Conservation (phyloP, 2,329 filamentous ascomycete genomes). For the Curvularia lunata region DNA sequence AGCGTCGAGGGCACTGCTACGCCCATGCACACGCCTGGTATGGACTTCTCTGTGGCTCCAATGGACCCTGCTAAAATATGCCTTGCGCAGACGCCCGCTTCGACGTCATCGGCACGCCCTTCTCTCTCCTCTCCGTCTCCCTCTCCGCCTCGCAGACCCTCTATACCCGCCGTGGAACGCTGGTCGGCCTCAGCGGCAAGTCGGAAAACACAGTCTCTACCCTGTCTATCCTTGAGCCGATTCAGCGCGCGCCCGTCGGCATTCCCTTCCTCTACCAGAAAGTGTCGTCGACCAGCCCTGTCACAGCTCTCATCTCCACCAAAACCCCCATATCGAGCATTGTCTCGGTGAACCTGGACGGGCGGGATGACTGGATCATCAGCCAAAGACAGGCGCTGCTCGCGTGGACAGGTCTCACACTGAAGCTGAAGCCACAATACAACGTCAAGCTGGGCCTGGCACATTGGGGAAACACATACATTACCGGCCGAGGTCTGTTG, state of each 20-base stretch:
- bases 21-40: conserved; percentile 40
- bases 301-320: conserved; percentile 87
- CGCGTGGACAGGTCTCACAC: conserved; percentile 94
- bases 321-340: conserved; percentile 88
- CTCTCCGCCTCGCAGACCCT: conserved; percentile 92
- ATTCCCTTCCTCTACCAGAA: conserved; percentile 95
- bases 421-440: conserved; percentile 76
- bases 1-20: conserved; percentile 29
- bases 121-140: conserved; percentile 91
- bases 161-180: conserved; percentile 87
- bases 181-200: conserved; percentile 89
- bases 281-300: conserved; percentile 82
- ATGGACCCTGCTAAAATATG: neutral
- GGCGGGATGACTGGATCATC: conserved; percentile 93
- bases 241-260: conserved; percentile 78
- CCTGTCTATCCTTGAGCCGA: conserved; percentile 82
- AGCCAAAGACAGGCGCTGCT: conserved; percentile 84
- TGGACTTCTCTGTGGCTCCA: neutral
- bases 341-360: conserved; percentile 86
- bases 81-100: conserved; percentile 79
- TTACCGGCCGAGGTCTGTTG: conserved; percentile 86
- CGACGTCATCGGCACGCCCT: conserved; percentile 88
- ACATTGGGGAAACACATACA: conserved; percentile 88
- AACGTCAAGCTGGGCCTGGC: conserved; percentile 77
- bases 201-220: conserved; percentile 91